phyloP scores from a whole-genome alignment of 257 asterid species.

The Penstemon davidsonii region DNA sequence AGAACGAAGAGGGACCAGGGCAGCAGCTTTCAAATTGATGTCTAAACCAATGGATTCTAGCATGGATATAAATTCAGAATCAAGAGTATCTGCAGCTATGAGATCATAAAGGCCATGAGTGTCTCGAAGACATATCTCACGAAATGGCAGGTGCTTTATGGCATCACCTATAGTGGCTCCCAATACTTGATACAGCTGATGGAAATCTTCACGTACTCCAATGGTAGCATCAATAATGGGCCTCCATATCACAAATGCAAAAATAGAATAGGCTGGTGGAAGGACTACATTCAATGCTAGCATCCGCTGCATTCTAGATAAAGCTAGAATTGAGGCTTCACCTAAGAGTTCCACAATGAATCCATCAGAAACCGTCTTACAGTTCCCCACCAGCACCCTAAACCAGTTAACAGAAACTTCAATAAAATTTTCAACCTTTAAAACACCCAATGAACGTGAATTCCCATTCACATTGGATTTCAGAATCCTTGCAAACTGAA shows the following conservation, averaged over 20 bases:
- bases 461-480: conserved; percentile 82
- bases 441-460: conserved; percentile 64
- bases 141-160: conserved; percentile 86
- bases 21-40: conserved; percentile 62
- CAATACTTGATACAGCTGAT: conserved; percentile 40
- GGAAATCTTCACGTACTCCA: conserved; percentile 78
- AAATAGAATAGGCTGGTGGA: conserved; percentile 87
- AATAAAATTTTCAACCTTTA: conserved; percentile 67
- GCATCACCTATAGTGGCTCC: conserved; percentile 65
- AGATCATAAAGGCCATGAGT: conserved; percentile 72
- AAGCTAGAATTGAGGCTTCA: conserved; percentile 79
- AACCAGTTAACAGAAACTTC: conserved; percentile 96
- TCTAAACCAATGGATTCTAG: conserved; percentile 70
- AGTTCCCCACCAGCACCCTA: conserved; percentile 96
- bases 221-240: conserved; percentile 58
- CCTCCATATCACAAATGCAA: conserved; percentile 83
- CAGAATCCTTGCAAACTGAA: conserved; percentile 74
- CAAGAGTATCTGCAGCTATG: conserved; percentile 71
- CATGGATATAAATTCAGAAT: conserved; percentile 75
- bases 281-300: conserved; percentile 70
- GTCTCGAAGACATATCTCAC: conserved; percentile 87
- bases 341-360: conserved; percentile 83
- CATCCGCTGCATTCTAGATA: conserved; percentile 82
- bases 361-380: conserved; percentile 90
- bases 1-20: conserved; percentile 92